Percentiles rank a stretch among this genome's conserved stretches.
These are phyloP conservation scores for Komagataella kurtzmanii DNA, from an alignment of 805 yeast genomes.

Conservation along the genomic window DNA sequence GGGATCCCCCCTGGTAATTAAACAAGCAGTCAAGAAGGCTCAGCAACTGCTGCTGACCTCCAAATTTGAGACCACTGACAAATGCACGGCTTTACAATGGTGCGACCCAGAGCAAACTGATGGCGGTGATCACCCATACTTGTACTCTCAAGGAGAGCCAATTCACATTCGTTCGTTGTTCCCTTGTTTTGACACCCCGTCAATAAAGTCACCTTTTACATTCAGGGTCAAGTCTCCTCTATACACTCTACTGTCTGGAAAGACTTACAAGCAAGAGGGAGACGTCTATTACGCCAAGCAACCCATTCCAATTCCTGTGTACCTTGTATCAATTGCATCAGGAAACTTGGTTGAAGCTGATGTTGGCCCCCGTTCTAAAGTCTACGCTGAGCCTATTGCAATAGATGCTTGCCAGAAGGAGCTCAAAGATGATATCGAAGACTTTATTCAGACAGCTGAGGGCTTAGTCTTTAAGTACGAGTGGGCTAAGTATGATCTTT, in stretches of 20 bases:
- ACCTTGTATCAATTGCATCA: conserved; percentile 72
- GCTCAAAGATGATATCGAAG: conserved; percentile 70
- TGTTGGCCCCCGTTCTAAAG: conserved; percentile 80
- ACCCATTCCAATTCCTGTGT: conserved; percentile 75
- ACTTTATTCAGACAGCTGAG: conserved; percentile 70
- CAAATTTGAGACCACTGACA: conserved; percentile 38
- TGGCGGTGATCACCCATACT: conserved; percentile 54
- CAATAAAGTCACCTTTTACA: conserved; percentile 54
- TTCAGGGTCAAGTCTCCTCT: conserved; percentile 48
- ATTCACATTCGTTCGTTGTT: conserved; percentile 80
- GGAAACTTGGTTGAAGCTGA: conserved; percentile 58
- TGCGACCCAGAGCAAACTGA: conserved; percentile 61
- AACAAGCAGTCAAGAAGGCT: conserved; percentile 12
- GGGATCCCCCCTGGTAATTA: conserved; percentile 36
- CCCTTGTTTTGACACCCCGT: conserved; percentile 88
- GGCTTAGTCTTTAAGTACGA: conserved; percentile 64
- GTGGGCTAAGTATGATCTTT: conserved; percentile 73
- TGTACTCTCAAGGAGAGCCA: conserved; percentile 87
- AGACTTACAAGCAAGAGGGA: conserved; percentile 18
- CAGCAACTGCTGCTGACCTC: conserved; percentile 4
- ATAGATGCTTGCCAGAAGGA: conserved; percentile 64
- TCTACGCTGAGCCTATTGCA: conserved; percentile 64
- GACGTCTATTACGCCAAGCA: conserved; percentile 43
- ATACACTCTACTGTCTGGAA: conserved; percentile 67
- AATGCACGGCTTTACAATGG: conserved; percentile 83